phyloP scores from a whole-genome alignment of 345 rosid species.

The Syzygium aromaticum region DNA sequence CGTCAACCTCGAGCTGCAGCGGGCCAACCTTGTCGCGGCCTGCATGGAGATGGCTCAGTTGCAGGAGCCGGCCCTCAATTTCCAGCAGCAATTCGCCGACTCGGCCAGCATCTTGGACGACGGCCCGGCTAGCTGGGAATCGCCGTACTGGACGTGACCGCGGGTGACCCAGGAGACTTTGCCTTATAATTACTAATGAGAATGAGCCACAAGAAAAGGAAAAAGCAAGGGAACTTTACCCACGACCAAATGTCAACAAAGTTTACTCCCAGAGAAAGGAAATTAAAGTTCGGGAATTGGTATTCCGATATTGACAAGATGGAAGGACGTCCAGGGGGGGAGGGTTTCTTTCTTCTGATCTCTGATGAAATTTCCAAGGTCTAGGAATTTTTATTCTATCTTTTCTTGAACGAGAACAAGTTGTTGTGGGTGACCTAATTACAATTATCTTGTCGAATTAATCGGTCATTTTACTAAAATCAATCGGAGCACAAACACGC shows the following conservation, averaged over 20 bases:
- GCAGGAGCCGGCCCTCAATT: neutral
- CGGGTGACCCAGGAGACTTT: neutral
- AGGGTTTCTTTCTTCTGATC: neutral
- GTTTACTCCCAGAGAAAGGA: neutral
- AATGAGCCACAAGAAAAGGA: neutral
- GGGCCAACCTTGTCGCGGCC: slow-evolving; percentile 19
- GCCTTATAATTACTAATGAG: neutral
- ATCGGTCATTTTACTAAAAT: neutral
- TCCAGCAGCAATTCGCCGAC: neutral
- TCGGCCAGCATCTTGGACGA: neutral
- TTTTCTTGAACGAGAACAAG: neutral
- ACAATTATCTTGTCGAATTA: neutral
- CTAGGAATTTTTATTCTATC: neutral
- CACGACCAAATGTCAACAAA: neutral
- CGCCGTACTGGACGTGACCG: slow-evolving; percentile 2
- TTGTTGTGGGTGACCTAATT: neutral
- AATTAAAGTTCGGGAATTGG: neutral
- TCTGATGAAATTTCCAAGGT: neutral
- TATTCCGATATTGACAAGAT: neutral
- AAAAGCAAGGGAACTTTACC: neutral
- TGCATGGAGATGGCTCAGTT: slow-evolving; percentile 29
- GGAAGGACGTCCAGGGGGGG: neutral
- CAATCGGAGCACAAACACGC: neutral
- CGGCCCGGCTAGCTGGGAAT: neutral
- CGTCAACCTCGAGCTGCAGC: slow-evolving; percentile 22